Evolutionary conservation across 2,329 filamentous ascomycete species (phyloP).

Genomic region (Camillea tinctor): DNA sequence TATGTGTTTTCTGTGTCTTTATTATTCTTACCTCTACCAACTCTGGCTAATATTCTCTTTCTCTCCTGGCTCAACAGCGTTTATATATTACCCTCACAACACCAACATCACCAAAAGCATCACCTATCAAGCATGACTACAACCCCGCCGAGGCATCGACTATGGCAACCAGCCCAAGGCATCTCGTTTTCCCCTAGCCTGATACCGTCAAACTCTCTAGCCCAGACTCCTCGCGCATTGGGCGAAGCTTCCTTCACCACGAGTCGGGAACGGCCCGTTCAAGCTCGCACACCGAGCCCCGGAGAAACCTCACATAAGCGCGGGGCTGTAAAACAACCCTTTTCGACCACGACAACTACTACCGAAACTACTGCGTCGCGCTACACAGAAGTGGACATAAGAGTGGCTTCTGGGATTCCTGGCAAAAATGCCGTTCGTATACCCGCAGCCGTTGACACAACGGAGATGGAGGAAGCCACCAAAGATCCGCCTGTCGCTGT

Average conservation of each 20-base stretch:
- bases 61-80: constrained; percentile 4
- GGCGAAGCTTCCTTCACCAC: constrained; percentile 2
- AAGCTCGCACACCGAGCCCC: constrained; percentile 10
- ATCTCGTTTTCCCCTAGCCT: constrained; percentile 31
- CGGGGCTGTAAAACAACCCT: background rate
- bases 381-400: background rate
- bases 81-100: constrained; percentile 7
- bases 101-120: background rate
- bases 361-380: too few relatives aligned
- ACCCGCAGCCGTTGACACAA: too few relatives aligned
- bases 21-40: too few relatives aligned
- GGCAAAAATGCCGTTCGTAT: background rate
- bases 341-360: background rate
- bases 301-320: background rate
- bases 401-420: background rate
- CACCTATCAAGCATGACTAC: constrained; percentile 22
- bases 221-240: constrained; percentile 10
- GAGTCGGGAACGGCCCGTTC: background rate
- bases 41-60: background rate
- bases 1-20: too few relatives aligned
- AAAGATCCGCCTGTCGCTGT: constrained; percentile 37
- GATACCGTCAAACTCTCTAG: constrained; percentile 11
- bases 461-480: constrained; percentile 2
- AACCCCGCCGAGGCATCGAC: constrained; percentile 25
- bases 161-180: constrained; percentile 36